A percentile compares a stretch with the other conserved stretches of the same genome.
These are phyloP conservation scores for Aureobasidium sp. DNA, from an alignment of 2,329 filamentous ascomycete species.

Conservation along the genomic window DNA sequence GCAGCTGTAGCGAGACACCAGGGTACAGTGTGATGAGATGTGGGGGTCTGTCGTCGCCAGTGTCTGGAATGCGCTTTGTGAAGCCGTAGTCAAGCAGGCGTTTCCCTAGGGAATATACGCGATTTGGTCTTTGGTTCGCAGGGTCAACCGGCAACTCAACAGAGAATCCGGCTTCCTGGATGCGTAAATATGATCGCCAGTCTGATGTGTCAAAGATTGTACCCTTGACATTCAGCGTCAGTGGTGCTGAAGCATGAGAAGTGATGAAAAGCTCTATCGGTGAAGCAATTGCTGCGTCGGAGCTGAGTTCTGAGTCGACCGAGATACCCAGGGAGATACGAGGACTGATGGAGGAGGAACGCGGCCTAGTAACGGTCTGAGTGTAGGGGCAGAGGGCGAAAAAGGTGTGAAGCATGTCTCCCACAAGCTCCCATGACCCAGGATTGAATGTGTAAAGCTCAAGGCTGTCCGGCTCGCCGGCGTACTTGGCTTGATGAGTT, in stretches of 20 bases:
- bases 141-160: not conserved
- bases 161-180: not conserved
- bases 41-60: not conserved
- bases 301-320: not conserved
- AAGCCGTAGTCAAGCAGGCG: not conserved
- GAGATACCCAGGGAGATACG: not conserved
- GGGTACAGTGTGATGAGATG: not conserved
- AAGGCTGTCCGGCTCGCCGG: not conserved
- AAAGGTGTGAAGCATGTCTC: constrained; percentile 3
- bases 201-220: not conserved
- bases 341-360: not conserved
- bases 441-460: not conserved
- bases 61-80: not conserved
- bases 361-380: not conserved
- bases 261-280: not conserved
- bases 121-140: not conserved
- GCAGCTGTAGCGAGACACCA: not conserved
- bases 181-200: not conserved
- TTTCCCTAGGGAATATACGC: not conserved
- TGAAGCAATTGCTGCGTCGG: not conserved
- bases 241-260: not conserved
- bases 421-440: not conserved
- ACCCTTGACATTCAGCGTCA: not conserved
- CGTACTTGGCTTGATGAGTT: not conserved
- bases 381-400: not conserved